Evolutionary conservation across 805 yeast genomes (phyloP).

Genomic region (Saccharomycopsis sp.): DNA sequence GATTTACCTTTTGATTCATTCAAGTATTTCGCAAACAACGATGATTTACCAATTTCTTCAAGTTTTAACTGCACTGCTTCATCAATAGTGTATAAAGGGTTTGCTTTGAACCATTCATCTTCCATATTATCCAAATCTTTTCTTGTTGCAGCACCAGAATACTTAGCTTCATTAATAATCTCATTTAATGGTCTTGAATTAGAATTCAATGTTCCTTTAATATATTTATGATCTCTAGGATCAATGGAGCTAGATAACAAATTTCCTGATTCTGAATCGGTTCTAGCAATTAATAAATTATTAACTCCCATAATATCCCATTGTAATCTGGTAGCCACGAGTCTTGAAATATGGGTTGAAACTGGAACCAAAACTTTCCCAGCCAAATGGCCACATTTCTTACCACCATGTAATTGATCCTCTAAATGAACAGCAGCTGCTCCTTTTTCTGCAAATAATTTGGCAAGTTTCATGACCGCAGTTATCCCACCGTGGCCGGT

Average conservation of each 20-base stretch:
- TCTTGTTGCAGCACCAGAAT: conserved; percentile 29
- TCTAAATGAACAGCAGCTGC: conserved; percentile 60
- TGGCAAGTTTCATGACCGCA: conserved; percentile 55
- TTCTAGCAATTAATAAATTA: conserved; percentile 48
- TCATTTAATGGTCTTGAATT: conserved; percentile 34
- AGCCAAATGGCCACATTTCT: conserved; percentile 53
- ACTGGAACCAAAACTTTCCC: conserved; percentile 56
- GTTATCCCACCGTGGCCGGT: conserved; percentile 58
- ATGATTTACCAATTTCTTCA: conserved; percentile 22
- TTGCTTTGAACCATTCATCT: conserved; percentile 34
- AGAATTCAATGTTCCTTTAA: conserved; percentile 36
- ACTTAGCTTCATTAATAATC: conserved; percentile 29
- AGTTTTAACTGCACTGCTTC: conserved; percentile 36
- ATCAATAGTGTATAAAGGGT: conserved; percentile 35
- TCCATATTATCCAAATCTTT: conserved; percentile 31
- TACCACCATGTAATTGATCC: conserved; percentile 56
- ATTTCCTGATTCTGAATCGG: conserved; percentile 47
- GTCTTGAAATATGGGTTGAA: conserved; percentile 41
- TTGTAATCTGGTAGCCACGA: conserved; percentile 49
- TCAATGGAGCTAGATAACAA: conserved; percentile 42
- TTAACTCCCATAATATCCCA: conserved; percentile 56
- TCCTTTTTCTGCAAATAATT: conserved; percentile 55
- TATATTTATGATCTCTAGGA: conserved; percentile 45
- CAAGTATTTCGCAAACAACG: conserved; percentile 23
- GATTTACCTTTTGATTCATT: conserved; percentile 20